phyloP scores from a whole-genome alignment of 768 basidiomycete genomes.

The Pleurotus pulmonarius region DNA sequence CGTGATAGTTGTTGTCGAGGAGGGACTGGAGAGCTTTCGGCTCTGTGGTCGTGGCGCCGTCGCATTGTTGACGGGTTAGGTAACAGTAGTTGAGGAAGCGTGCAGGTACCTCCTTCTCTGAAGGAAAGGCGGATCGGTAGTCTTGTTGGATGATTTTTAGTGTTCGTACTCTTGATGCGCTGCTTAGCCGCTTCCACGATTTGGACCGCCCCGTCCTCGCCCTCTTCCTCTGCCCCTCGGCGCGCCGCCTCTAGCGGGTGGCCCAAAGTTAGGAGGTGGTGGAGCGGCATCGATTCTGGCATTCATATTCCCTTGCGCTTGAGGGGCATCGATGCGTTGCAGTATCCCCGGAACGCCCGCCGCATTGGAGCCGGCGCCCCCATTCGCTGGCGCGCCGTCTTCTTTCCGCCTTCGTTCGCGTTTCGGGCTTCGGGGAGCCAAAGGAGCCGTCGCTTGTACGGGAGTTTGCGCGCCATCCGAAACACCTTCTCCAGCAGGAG shows the following conservation, averaged over 20 bases:
- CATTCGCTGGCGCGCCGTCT: constrained; percentile 1
- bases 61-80: too few species aligned
- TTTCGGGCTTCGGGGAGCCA: constrained; percentile 10
- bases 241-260: not conserved
- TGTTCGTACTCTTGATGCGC: not conserved
- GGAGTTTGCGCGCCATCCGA: constrained; percentile 3
- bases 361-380: not conserved
- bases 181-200: not conserved
- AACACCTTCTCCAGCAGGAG: constrained; percentile 13
- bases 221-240: constrained; percentile 3
- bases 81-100: too few species aligned
- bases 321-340: constrained; percentile 21
- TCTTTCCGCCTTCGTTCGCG: constrained; percentile 15
- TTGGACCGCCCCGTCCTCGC: constrained; percentile 1
- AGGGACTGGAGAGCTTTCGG: too few species aligned
- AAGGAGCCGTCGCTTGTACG: not conserved
- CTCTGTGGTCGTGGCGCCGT: too few species aligned
- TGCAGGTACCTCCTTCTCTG: too few species aligned
- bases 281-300: constrained; percentile 8
- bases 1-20: too few species aligned
- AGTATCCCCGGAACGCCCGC: constrained; percentile 22
- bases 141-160: too few species aligned
- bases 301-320: constrained; percentile 1
- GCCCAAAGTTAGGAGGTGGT: constrained; percentile 4
- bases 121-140: too few species aligned